These are phyloP conservation scores for Gossypium raimondii DNA, from an alignment of 345 rosid species.

Conservation along the genomic window DNA sequence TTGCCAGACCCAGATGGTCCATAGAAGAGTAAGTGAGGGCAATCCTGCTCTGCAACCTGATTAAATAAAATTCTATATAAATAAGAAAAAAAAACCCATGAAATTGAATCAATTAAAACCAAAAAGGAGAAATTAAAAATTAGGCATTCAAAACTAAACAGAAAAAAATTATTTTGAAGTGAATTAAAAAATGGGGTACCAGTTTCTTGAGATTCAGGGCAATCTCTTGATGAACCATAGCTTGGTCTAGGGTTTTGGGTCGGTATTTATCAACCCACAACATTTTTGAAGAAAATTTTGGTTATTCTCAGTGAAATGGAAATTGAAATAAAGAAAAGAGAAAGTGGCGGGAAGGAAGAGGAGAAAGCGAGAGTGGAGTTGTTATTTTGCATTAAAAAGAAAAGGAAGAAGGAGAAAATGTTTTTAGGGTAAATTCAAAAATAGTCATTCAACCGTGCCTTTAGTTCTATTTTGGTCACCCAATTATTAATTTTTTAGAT, in stretches of 20 bases:
- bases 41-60: constrained; percentile 89
- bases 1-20: constrained; percentile 98
- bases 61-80: neutral
- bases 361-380: neutral
- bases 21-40: constrained; percentile 94
- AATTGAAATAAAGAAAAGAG: neutral
- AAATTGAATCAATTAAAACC: constrained; percentile 10
- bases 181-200: constrained; percentile 32
- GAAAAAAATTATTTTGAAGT: neutral
- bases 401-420: no score
- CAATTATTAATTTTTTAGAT: no score
- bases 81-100: neutral
- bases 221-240: constrained; percentile 69
- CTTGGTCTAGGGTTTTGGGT: constrained; percentile 84
- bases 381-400: no score
- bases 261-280: constrained; percentile 99
- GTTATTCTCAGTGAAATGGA: neutral
- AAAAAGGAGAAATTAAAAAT: constrained; percentile 33
- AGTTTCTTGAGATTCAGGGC: constrained; percentile 87
- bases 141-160: neutral
- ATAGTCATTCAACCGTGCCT: no score
- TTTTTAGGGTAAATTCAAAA: no score
- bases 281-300: constrained; percentile 36
- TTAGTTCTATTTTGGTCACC: no score
- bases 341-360: constrained; percentile 19